Base-by-base conservation (phyloP, 352 stramenopile genomes). In the Phytophthora pseudosyringae region DNA sequence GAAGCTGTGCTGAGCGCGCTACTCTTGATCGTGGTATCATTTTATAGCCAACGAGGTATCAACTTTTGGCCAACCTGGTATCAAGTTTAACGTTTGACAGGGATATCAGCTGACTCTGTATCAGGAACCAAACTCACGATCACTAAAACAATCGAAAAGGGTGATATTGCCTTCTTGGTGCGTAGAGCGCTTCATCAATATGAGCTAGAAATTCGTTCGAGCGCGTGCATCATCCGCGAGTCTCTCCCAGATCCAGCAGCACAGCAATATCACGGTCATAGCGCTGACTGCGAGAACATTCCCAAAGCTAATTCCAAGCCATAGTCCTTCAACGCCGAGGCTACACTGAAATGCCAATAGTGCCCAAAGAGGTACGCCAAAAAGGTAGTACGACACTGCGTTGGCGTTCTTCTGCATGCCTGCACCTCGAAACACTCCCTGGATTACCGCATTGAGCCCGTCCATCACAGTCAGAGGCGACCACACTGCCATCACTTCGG, bases 351-450 rank as follows among this genome's bases (percentile, higher is more conserved):
- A 44, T n/a, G 47, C 84, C 1, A 93, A 57, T 8, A 87, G 38
- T 6, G 78, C 76, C 0, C 71, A 84, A 0, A 92, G 8, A 9
- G 88, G 83, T 21, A 94, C 65, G 9, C 84, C 83, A 2, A 87
- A 73, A 4, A 69, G 52, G 52, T 93, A 95, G 60, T 91, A 95
- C 5, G n/a, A 62, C 39, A 45, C 10, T 8, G 28, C 39, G 21
- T 33, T 16, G n/a, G n/a, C 40, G 4, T 6, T 11, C 8, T 28
- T 46, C 18, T 46, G 40, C 15, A 29, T 46, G 18, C 40, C 40
- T n/a, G 40, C 40, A 11, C 40, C 39, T 46, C 40, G 4, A 10
- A 31, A 31, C 1, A 46, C 7, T 13, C 40, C 40, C 28, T 46
- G 40, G 6, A 29, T 46, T 9, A 29, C 40, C 11, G 16, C n/a